Percentiles rank a stretch among this genome's conserved stretches.
Evolutionary conservation across 139 green algal genomes (phyloP).

Genomic region (Raphidocelis subcapitata): DNA sequence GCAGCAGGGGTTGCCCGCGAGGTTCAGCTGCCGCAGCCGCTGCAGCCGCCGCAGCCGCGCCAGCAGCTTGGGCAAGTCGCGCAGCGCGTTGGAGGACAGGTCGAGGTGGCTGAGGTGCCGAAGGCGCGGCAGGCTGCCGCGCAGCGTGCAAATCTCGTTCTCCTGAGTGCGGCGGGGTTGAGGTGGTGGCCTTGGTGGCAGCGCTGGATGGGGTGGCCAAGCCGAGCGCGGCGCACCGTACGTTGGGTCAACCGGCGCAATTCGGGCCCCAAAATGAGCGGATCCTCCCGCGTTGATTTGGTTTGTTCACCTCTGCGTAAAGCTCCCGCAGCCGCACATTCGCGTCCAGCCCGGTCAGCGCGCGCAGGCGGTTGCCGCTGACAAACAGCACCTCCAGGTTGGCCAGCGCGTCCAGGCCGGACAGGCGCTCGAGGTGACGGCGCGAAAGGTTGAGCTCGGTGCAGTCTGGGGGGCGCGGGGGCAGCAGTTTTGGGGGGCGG

Average conservation of each 20-base stretch:
- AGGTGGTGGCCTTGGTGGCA: no score
- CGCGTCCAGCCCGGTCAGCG: conserved; percentile 47
- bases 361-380: conserved; percentile 52
- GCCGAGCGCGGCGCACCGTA: no score
- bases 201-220: no score
- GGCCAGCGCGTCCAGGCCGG: conserved; percentile 54
- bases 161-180: no score
- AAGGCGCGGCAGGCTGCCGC: conserved; percentile 49
- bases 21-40: conserved; percentile 57
- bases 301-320: conserved; percentile 55
- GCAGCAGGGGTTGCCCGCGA: conserved; percentile 62
- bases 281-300: no score
- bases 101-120: conserved; percentile 58
- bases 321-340: conserved; percentile 56
- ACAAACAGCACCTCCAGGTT: conserved; percentile 63
- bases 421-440: conserved; percentile 51
- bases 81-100: conserved; percentile 49
- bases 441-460: conserved; percentile 50
- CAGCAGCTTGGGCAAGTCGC: conserved; percentile 54
- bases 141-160: conserved; percentile 62
- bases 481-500: no score
- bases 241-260: no score
- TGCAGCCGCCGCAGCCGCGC: conserved; percentile 35
- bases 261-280: no score
- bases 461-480: conserved; percentile 51